Conservation (phyloP, 345 rosid genomes). For the Mercurialis annua region DNA sequence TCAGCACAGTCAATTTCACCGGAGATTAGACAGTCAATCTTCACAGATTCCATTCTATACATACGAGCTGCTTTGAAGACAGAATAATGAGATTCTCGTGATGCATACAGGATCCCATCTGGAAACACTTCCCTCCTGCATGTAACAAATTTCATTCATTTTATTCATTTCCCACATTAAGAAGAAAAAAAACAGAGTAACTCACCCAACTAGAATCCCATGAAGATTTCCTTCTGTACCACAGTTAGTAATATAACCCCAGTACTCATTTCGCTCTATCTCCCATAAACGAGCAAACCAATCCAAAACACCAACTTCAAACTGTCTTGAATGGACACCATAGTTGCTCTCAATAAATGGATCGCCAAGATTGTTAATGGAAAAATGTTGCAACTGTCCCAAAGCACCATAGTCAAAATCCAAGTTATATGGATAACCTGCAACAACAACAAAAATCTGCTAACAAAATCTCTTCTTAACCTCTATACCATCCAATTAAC, state of each 20-base stretch:
- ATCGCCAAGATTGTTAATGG: slow-evolving; percentile 95
- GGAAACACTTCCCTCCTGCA: slow-evolving; percentile 89
- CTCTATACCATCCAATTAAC: neutral
- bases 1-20: slow-evolving; percentile 92
- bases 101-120: slow-evolving; percentile 87
- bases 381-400: slow-evolving; percentile 88
- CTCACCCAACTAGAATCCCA: slow-evolving; percentile 94
- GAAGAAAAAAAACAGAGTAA: neutral
- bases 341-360: slow-evolving; percentile 98
- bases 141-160: neutral
- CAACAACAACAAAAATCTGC: slow-evolving; percentile 10
- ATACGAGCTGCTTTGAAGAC: slow-evolving; percentile 93
- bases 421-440: slow-evolving; percentile 96
- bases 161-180: neutral
- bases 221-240: slow-evolving; percentile 99
- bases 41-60: slow-evolving; percentile 89
- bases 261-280: slow-evolving; percentile 84
- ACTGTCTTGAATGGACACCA: slow-evolving; percentile 95
- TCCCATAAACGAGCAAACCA: slow-evolving; percentile 99
- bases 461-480: too few relatives aligned
- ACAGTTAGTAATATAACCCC: slow-evolving; percentile 98
- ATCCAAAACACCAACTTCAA: slow-evolving; percentile 98
- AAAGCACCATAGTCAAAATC: slow-evolving; percentile 98
- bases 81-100: slow-evolving; percentile 83
- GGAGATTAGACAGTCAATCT: slow-evolving; percentile 61